phyloP scores from a whole-genome alignment of 345 rosid species.

The Jatropha curcas region DNA sequence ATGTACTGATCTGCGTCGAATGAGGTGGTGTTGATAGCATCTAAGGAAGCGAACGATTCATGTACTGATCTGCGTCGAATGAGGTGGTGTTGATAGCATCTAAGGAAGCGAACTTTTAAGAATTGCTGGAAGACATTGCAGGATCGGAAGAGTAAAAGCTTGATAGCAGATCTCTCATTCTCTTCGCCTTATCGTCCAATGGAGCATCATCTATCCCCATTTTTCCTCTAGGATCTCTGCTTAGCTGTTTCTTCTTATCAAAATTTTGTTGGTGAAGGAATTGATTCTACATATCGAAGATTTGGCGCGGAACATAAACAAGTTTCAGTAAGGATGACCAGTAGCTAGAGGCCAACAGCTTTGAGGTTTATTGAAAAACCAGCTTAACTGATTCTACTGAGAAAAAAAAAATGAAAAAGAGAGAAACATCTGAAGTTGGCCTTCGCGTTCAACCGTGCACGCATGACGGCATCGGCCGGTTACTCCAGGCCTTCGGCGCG shows the following conservation, averaged over 20 bases:
- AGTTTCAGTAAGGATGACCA: background rate
- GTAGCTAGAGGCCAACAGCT: background rate
- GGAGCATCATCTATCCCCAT: conserved; percentile 72
- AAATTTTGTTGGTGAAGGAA: background rate
- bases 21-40: conserved; percentile 71
- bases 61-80: conserved; percentile 84
- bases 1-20: conserved; percentile 93
- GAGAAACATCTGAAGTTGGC: background rate
- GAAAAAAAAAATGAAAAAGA: too few relatives aligned
- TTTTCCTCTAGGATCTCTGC: conserved; percentile 10
- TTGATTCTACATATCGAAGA: background rate
- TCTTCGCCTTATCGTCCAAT: conserved; percentile 96
- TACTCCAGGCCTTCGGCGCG: too few relatives aligned
- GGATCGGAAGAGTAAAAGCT: conserved; percentile 97
- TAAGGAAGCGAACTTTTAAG: conserved; percentile 51
- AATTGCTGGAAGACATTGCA: conserved; percentile 42
- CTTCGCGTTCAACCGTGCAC: background rate
- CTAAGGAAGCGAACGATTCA: conserved; percentile 56
- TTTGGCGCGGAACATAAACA: background rate
- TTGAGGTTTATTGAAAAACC: background rate
- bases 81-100: conserved; percentile 78
- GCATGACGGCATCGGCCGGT: too few relatives aligned
- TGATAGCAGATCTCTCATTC: conserved; percentile 97
- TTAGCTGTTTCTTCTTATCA: background rate
- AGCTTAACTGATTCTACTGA: background rate